A percentile compares a stretch with the other conserved stretches of the same genome.
phyloP scores from a whole-genome alignment of 768 basidiomycete genomes.

The Tulasnella sp. region DNA sequence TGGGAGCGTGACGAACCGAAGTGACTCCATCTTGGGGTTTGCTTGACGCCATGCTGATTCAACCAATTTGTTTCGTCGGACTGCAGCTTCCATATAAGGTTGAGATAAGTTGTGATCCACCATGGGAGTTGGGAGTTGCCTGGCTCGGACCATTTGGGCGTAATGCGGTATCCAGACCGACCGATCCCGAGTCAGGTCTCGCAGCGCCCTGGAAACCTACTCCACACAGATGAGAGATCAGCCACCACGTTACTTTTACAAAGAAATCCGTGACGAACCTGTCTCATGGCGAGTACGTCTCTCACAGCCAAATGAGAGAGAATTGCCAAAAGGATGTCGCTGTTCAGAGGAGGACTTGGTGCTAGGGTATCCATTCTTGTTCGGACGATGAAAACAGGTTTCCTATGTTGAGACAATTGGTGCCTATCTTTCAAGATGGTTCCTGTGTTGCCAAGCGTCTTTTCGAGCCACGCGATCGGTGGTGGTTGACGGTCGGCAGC shows the following conservation, averaged over 20 bases:
- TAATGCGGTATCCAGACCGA: background rate
- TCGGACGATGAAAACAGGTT: too few species aligned
- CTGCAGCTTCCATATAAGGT: background rate
- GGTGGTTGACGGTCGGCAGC: too few species aligned
- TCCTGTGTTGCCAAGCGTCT: too few species aligned
- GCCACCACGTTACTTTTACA: too few species aligned
- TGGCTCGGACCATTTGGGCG: background rate
- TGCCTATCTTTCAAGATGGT: too few species aligned
- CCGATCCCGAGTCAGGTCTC: background rate
- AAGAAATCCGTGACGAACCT: background rate
- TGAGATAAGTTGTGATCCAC: background rate
- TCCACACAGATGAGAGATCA: background rate
- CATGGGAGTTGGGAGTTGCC: background rate
- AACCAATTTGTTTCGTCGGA: background rate
- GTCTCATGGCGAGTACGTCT: background rate
- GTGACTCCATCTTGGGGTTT: background rate
- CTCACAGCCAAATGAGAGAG: background rate
- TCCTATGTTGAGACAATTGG: too few species aligned
- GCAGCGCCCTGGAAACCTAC: background rate
- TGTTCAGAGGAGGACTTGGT: background rate
- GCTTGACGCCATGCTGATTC: background rate
- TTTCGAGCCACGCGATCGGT: too few species aligned
- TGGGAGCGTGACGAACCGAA: background rate
- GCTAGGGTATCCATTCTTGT: background rate
- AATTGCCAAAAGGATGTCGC: background rate